phyloP scores from a whole-genome alignment of 768 basidiomycete genomes.

The Termitomyces sp. region DNA sequence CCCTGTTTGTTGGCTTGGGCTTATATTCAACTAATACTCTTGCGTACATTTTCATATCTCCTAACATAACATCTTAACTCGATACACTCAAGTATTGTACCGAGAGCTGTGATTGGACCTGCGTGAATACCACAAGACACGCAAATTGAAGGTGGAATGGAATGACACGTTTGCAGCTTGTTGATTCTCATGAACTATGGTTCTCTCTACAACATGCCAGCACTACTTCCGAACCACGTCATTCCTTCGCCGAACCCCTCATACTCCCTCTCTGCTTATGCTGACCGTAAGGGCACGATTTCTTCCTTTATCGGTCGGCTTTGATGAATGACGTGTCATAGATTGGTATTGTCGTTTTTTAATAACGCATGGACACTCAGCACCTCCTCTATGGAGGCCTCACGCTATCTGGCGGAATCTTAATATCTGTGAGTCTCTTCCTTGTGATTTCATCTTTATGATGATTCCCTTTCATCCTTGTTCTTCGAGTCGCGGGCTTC shows the following conservation, averaged over 20 bases:
- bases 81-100: too few species aligned
- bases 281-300: slow-evolving; percentile 6
- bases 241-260: slow-evolving; percentile 2
- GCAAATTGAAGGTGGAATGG: too few species aligned
- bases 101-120: too few species aligned
- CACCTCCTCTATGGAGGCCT: too few species aligned
- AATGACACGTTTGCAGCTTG: slow-evolving; percentile 4
- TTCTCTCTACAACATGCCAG: slow-evolving; percentile 1
- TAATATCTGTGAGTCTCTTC: too few species aligned
- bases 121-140: too few species aligned
- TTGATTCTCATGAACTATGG: slow-evolving; percentile 13
- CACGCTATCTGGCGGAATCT: too few species aligned
- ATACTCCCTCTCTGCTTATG: too few species aligned
- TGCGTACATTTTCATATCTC: slow-evolving; percentile 1
- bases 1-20: too few species aligned
- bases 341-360: slow-evolving; percentile 6
- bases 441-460: too few species aligned
- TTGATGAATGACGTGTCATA: background rate
- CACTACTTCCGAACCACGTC: slow-evolving; percentile 2
- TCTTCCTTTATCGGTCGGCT: background rate
- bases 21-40: slow-evolving; percentile 13
- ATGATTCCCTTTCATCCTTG: too few species aligned
- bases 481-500: too few species aligned
- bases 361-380: slow-evolving; percentile 21
- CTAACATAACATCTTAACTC: background rate